Percentiles rank a stretch among this genome's conserved stretches.
Conservation (phyloP, 2,329 filamentous ascomycete species). For the Emergomyces pasteurianus region DNA sequence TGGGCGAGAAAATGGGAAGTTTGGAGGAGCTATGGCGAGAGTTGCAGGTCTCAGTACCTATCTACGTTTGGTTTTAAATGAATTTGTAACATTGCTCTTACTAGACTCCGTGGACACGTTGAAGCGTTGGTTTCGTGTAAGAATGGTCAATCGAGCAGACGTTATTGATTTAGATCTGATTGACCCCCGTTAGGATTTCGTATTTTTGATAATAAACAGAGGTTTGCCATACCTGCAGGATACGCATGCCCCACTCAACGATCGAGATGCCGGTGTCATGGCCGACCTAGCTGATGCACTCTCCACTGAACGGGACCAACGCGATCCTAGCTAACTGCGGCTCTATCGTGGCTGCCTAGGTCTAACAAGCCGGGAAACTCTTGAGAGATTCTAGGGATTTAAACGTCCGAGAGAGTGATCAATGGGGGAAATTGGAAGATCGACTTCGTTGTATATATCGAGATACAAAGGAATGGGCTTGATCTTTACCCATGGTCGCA, state of each 20-base stretch:
- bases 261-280: not conserved
- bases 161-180: not conserved
- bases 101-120: not conserved
- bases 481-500: not conserved
- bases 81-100: not conserved
- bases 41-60: not conserved
- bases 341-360: not conserved
- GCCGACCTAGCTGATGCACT: not conserved
- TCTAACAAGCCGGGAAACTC: not conserved
- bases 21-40: conserved; percentile 4
- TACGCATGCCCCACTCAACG: not conserved
- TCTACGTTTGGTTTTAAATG: not conserved
- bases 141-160: not conserved
- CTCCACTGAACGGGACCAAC: not conserved
- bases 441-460: not conserved
- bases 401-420: not conserved
- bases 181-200: not conserved
- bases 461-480: not conserved
- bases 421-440: not conserved
- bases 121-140: not conserved
- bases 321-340: not conserved
- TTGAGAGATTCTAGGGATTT: not conserved
- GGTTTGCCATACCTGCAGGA: not conserved
- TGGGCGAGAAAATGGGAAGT: conserved; percentile 31
- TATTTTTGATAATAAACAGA: not conserved